Evolutionary conservation across 805 yeast species (phyloP), one percentile per base, ranked within the genome.

Genomic region (Candida boleticola): DNA sequence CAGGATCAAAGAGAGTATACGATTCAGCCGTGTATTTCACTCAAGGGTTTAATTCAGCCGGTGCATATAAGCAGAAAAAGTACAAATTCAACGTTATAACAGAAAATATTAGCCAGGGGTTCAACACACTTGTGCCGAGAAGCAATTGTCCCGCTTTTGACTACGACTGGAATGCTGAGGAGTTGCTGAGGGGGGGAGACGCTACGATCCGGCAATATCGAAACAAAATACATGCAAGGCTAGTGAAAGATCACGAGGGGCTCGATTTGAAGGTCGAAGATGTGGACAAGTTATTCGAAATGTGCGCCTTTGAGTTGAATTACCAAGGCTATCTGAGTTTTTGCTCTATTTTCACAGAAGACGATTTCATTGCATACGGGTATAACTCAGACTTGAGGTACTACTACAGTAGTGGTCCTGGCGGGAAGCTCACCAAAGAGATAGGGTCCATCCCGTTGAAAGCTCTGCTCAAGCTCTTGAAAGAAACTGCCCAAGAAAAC

Each of bases 1-100:
- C 59, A 21, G 50, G 48, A 45, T 48, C 55, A 10, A 50, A 48
- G 14, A 44, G 60, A 36, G 51, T 51, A 16, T 54, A 50, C 45
- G 41, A 43, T 37, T 55, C 60, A n/a, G 36, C 55, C 13, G 40
- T 41, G 38, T 50, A 47, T 49, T 57, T 55, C 39, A 54, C 58
- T n/a, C 42, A 54, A 25, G 61, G 61, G 2, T 55, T 57, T 46
- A 39, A 43, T 51, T 61, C 61, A 17, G 54, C 54, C 38, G 57
- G 58, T 50, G 57, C 63, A 3, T 51, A 57, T 54, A 60, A 63
- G 20, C 64, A 62, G 13, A n/a, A n/a, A n/a, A n/a, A n/a, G n/a
- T n/a, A n/a, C n/a, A n/a, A n/a, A n/a, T n/a, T n/a, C n/a, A n/a
- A n/a, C n/a, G n/a, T n/a, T n/a, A n/a, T n/a, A n/a, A n/a, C n/a